Percentiles rank a stretch among this genome's conserved stretches.
Conservation (phyloP, 306 rosid genomes). For the Pterocarpus macrocarpus region DNA sequence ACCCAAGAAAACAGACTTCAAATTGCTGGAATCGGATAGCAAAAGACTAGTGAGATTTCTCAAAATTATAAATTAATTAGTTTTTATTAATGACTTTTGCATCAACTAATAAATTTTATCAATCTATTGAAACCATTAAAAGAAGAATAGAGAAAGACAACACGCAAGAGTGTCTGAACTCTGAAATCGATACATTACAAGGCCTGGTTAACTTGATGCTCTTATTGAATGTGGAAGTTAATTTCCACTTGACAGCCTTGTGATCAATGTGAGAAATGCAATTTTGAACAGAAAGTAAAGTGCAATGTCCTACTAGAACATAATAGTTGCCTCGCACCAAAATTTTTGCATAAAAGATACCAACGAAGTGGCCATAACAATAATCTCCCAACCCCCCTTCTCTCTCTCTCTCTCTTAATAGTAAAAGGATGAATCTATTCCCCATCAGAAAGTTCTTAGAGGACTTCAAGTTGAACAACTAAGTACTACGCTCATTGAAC, state of each 20-base stretch:
- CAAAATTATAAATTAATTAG: constrained; percentile 29
- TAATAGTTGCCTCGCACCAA: constrained; percentile 15
- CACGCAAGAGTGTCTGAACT: not conserved
- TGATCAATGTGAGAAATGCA: constrained; percentile 2
- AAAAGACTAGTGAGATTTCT: constrained; percentile 31
- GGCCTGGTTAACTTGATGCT: not conserved
- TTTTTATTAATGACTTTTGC: constrained; percentile 13
- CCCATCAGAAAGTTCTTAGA: constrained; percentile 35
- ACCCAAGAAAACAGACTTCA: constrained; percentile 75
- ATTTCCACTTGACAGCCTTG: not conserved
- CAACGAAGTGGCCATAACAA: constrained; percentile 45
- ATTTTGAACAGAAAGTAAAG: not conserved
- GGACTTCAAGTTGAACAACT: constrained; percentile 46
- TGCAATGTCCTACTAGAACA: constrained; percentile 13
- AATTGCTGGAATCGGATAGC: constrained; percentile 70
- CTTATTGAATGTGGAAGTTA: not conserved
- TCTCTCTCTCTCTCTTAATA: not conserved
- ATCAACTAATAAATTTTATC: constrained; percentile 22
- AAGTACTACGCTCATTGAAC: constrained; percentile 54
- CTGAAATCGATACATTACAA: not conserved
- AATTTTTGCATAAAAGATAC: constrained; percentile 29
- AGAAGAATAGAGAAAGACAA: constrained; percentile 27
- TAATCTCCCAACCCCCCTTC: constrained; percentile 37
- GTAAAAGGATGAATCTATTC: constrained; percentile 44
- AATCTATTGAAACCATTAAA: constrained; percentile 15